These are phyloP conservation scores for Phaeoacremonium minimum DNA, from an alignment of 2,329 filamentous ascomycete genomes.

Conservation along the genomic window DNA sequence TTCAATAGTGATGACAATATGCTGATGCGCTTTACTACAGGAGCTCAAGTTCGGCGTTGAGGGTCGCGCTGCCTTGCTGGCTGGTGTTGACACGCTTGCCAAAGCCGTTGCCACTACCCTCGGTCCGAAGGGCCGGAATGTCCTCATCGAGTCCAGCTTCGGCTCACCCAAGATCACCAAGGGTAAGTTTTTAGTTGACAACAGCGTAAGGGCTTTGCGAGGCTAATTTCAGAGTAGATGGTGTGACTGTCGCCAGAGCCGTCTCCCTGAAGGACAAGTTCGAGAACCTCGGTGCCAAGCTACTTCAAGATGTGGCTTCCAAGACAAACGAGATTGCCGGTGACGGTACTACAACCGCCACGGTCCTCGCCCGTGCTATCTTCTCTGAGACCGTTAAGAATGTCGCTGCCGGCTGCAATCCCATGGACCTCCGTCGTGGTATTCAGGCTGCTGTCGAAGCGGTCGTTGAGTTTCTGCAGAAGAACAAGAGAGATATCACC, in stretches of 20 bases:
- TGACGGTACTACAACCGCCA: constrained; percentile 97
- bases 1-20: constrained; percentile 16
- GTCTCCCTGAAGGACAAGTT: constrained; percentile 97
- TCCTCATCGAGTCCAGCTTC: constrained; percentile 96
- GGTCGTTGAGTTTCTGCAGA: constrained; percentile 88
- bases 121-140: constrained; percentile 96
- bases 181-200: constrained; percentile 53
- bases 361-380: constrained; percentile 93
- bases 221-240: constrained; percentile 48
- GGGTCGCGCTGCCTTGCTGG: constrained; percentile 79
- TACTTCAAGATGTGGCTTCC: constrained; percentile 95
- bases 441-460: constrained; percentile 95
- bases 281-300: constrained; percentile 95
- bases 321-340: constrained; percentile 99
- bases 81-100: constrained; percentile 94
- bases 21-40: constrained; percentile 42
- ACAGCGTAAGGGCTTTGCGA: neutral
- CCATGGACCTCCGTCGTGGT: constrained; percentile 96
- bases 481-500: constrained; percentile 97
- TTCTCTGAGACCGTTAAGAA: constrained; percentile 99
- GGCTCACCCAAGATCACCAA: constrained; percentile 99
- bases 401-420: constrained; percentile 98
- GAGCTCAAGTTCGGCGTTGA: constrained; percentile 99
- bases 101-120: constrained; percentile 95
- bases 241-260: constrained; percentile 85